Conservation (phyloP, 2,329 filamentous ascomycete species). For the Clonostachys rosea region DNA sequence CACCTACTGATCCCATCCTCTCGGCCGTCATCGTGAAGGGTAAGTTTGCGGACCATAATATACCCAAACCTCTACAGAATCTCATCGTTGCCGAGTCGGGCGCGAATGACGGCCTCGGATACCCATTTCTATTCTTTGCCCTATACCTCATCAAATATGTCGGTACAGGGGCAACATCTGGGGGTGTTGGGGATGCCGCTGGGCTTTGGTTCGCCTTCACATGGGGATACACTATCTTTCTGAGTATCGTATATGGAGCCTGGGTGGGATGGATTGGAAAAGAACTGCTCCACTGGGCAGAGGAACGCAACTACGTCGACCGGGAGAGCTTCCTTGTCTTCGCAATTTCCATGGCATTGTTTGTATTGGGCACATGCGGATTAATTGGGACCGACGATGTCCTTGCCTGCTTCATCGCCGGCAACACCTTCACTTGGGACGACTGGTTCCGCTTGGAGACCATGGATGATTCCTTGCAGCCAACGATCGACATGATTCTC, state of each 20-base stretch:
- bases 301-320: conserved; percentile 77
- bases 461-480: conserved; percentile 85
- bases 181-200: conserved; percentile 33
- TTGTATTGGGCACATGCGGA: conserved; percentile 82
- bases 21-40: conserved; percentile 91
- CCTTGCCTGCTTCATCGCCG: conserved; percentile 86
- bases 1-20: conserved; percentile 83
- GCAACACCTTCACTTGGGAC: conserved; percentile 88
- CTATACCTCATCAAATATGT: conserved; percentile 38
- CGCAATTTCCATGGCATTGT: conserved; percentile 78
- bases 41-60: conserved; percentile 87
- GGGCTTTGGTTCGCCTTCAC: conserved; percentile 40
- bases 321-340: conserved; percentile 86
- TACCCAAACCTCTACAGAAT: conserved; percentile 75
- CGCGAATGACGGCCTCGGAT: conserved; percentile 57
- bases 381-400: conserved; percentile 87
- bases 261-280: conserved; percentile 18
- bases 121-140: conserved; percentile 40
- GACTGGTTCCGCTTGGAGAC: conserved; percentile 93
- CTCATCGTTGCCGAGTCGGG: conserved; percentile 74
- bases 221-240: conserved; percentile 38
- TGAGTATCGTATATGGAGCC: conserved; percentile 33
- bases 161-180: conserved; percentile 41
- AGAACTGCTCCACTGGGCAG: conserved; percentile 73
- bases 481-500: conserved; percentile 90